A percentile compares a stretch with the other conserved stretches of the same genome.
Evolutionary conservation across 352 stramenopile genomes (phyloP).

Genomic region (Globisporangium cederbergense): DNA sequence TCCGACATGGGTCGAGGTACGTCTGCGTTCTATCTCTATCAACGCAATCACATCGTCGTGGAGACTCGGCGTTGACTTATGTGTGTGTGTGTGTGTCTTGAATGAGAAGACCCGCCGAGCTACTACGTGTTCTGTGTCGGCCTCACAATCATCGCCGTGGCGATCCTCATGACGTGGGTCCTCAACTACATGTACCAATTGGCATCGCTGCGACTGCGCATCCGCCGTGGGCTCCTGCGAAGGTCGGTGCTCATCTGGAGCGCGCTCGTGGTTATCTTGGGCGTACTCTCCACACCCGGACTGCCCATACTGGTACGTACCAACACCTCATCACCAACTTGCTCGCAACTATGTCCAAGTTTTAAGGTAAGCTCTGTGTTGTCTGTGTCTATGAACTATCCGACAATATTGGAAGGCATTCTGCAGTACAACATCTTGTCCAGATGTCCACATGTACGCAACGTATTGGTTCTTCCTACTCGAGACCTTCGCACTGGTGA

Average conservation of each 20-base stretch:
- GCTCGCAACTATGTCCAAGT: not conserved
- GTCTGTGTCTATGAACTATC: slow-evolving; percentile 13
- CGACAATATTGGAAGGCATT: slow-evolving; percentile 8
- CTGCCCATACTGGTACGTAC: slow-evolving; percentile 34
- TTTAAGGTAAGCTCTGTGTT: slow-evolving; percentile 7
- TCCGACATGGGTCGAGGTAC: slow-evolving; percentile 50
- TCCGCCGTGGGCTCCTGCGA: slow-evolving; percentile 23
- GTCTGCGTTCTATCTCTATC: not conserved
- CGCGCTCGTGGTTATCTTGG: slow-evolving; percentile 23
- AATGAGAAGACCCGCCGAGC: slow-evolving; percentile 25
- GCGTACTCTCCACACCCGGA: slow-evolving; percentile 37
- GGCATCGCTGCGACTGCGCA: slow-evolving; percentile 21
- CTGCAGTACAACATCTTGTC: slow-evolving; percentile 30
- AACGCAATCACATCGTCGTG: not conserved
- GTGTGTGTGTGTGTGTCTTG: not conserved
- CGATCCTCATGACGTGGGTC: slow-evolving; percentile 42
- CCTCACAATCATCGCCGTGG: slow-evolving; percentile 30
- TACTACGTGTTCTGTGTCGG: slow-evolving; percentile 46
- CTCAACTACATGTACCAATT: slow-evolving; percentile 47
- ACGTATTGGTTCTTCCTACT: slow-evolving; percentile 44
- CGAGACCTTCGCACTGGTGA: slow-evolving; percentile 28
- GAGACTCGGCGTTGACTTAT: not conserved
- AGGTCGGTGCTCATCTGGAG: slow-evolving; percentile 10
- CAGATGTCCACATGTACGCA: slow-evolving; percentile 22
- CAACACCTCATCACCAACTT: not conserved